Evolutionary conservation across 2,329 filamentous ascomycete species (phyloP).

Genomic region (Penicillium oxalicum): DNA sequence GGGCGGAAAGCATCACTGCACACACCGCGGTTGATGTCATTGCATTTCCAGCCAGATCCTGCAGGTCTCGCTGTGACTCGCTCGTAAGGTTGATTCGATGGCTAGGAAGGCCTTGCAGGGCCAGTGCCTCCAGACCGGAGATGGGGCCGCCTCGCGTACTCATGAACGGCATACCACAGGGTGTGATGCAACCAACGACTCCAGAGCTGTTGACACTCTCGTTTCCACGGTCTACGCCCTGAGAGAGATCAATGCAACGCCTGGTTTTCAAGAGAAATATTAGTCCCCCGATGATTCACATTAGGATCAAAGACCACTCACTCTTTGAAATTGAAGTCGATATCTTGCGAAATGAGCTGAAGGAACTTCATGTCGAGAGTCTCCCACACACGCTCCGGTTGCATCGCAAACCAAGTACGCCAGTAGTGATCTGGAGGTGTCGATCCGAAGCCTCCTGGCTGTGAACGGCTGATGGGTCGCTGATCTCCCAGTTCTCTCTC

Average conservation of each 20-base stretch:
- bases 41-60: constrained; percentile 70
- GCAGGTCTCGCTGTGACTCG: constrained; percentile 57
- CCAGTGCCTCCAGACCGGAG: constrained; percentile 57
- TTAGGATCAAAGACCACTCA: constrained; percentile 24
- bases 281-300: constrained; percentile 1
- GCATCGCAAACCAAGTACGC: constrained; percentile 44
- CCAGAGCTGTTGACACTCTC: constrained; percentile 47
- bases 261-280: constrained; percentile 14
- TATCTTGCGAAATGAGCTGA: constrained; percentile 43
- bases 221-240: constrained; percentile 61
- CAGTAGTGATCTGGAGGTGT: constrained; percentile 53
- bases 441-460: constrained; percentile 46
- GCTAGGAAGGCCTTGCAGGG: constrained; percentile 63
- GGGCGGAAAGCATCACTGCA: constrained; percentile 52
- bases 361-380: constrained; percentile 59
- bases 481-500: constrained; percentile 47
- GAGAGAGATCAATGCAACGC: constrained; percentile 57
- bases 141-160: constrained; percentile 57
- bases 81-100: constrained; percentile 57
- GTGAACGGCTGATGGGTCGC: constrained; percentile 57
- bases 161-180: constrained; percentile 56
- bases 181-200: constrained; percentile 62
- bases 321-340: constrained; percentile 56
- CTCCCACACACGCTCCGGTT: constrained; percentile 59
- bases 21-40: constrained; percentile 72